These are phyloP conservation scores for Agapanthus africanus DNA, from an alignment of 106 monocot genomes.

Conservation along the genomic window DNA sequence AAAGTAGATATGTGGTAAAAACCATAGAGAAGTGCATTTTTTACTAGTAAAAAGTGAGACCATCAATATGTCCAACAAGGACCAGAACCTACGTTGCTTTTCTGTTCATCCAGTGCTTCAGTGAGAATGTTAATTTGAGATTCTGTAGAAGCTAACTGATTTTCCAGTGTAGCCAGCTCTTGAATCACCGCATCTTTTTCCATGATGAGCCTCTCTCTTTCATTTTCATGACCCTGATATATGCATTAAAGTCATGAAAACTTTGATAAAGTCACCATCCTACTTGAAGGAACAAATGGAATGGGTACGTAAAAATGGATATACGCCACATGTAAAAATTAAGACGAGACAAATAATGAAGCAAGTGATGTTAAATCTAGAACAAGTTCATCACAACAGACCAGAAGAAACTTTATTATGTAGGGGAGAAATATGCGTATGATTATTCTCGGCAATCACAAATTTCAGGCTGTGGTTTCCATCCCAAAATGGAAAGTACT, in stretches of 20 bases:
- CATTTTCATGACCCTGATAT: slow-evolving; percentile 69
- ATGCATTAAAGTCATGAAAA: slow-evolving; percentile 6
- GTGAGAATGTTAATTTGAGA: slow-evolving; percentile 46
- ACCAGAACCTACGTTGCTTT: slow-evolving; percentile 34
- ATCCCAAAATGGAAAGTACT: neutral
- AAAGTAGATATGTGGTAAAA: neutral
- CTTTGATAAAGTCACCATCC: neutral
- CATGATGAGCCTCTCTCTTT: slow-evolving; percentile 78
- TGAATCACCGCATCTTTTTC: slow-evolving; percentile 83
- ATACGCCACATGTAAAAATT: neutral
- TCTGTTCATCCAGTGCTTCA: slow-evolving; percentile 57
- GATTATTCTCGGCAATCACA: slow-evolving; percentile 1
- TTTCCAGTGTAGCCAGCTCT: slow-evolving; percentile 65
- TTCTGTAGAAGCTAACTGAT: slow-evolving; percentile 51
- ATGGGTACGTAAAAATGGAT: neutral
- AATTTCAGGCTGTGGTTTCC: neutral
- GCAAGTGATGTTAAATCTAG: neutral
- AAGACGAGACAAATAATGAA: neutral
- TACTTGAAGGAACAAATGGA: neutral
- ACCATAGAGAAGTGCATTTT: neutral
- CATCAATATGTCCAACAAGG: neutral
- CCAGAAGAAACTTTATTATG: neutral
- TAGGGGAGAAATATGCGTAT: neutral
- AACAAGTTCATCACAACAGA: neutral
- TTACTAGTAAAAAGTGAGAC: neutral